Conservation (phyloP, 148 eudicot species). For the Heliosperma pusillum region DNA sequence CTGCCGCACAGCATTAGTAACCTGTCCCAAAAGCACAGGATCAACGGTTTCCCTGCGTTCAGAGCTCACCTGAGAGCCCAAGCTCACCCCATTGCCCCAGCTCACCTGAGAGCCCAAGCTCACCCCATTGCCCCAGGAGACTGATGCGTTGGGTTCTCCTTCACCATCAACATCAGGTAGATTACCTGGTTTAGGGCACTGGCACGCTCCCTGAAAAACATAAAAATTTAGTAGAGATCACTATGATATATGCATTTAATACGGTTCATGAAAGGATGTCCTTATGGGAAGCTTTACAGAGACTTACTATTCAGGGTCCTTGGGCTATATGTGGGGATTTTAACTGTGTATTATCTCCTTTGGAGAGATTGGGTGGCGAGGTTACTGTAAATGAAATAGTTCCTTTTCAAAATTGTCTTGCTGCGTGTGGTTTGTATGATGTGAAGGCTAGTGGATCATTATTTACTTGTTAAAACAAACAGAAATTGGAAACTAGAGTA, state of each 20-base stretch:
- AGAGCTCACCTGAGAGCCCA: too few relatives aligned
- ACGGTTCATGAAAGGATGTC: not conserved
- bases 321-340: not conserved
- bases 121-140: too few relatives aligned
- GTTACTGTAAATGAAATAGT: not conserved
- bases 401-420: not conserved
- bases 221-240: not conserved
- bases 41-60: not conserved
- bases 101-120: too few relatives aligned
- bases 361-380: not conserved
- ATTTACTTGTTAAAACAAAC: too few relatives aligned
- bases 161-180: not conserved
- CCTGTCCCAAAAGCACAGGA: not conserved
- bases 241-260: not conserved
- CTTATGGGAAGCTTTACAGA: not conserved
- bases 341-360: not conserved
- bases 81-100: too few relatives aligned
- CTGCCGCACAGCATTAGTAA: not conserved
- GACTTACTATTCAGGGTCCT: not conserved
- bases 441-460: not conserved
- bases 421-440: not conserved
- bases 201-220: not conserved
- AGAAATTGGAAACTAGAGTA: not conserved
- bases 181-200: constrained; percentile 1
- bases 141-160: not conserved